Evolutionary conservation across 2,329 filamentous ascomycete species (phyloP).

Genomic region (Zymoseptoria brevis): DNA sequence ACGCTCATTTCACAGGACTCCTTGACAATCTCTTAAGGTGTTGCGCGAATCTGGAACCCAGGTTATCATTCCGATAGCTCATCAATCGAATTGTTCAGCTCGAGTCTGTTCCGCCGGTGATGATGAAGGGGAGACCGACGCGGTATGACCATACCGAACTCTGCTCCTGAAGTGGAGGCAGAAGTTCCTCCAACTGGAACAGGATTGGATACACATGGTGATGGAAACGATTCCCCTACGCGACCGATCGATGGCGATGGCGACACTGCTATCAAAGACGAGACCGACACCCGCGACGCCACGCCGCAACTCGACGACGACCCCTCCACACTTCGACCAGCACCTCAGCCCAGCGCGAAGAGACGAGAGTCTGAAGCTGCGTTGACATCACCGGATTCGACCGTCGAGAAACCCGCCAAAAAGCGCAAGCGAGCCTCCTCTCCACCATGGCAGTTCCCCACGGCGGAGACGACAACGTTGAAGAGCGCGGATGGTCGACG

Average conservation of each 20-base stretch:
- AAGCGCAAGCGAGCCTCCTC: slow-evolving; percentile 47
- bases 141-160: slow-evolving; percentile 12
- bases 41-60: too few relatives aligned
- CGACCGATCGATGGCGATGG: slow-evolving; percentile 7
- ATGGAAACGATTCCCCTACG: not conserved
- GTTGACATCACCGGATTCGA: slow-evolving; percentile 9
- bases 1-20: too few relatives aligned
- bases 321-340: slow-evolving; percentile 17
- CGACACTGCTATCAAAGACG: slow-evolving; percentile 4
- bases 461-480: slow-evolving; percentile 23
- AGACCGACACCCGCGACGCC: slow-evolving; percentile 1
- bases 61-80: not conserved
- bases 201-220: not conserved
- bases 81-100: not conserved
- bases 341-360: slow-evolving; percentile 23
- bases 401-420: slow-evolving; percentile 41
- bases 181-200: not conserved
- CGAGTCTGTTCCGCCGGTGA: slow-evolving; percentile 4
- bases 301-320: slow-evolving; percentile 3
- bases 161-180: slow-evolving; percentile 9
- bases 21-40: too few relatives aligned
- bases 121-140: slow-evolving; percentile 10
- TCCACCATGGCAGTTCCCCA: slow-evolving; percentile 29
- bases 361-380: slow-evolving; percentile 22
- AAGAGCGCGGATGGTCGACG: slow-evolving; percentile 28